Percentiles rank a stretch among this genome's conserved stretches.
Evolutionary conservation across 2,329 filamentous ascomycete species (phyloP).

Genomic region (Calonectria pauciramosa): DNA sequence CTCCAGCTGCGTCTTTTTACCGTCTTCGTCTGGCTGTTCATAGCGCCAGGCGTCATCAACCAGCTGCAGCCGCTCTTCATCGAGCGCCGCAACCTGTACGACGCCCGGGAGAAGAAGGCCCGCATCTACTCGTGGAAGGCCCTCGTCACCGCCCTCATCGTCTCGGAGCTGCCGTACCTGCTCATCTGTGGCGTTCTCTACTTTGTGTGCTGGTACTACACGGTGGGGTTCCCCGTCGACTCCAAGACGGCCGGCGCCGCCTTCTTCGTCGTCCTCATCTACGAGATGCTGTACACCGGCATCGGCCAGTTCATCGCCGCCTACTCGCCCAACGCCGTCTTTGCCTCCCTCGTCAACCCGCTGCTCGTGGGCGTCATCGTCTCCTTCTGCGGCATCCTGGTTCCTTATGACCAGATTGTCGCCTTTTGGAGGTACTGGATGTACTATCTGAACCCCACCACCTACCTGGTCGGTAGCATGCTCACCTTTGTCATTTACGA

Average conservation of each 20-base stretch:
- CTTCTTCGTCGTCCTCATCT: constrained; percentile 69
- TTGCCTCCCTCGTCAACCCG: constrained; percentile 70
- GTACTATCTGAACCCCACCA: constrained; percentile 73
- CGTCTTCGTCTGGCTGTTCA: constrained; percentile 74
- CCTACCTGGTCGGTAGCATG: constrained; percentile 71
- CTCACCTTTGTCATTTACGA: constrained; percentile 66
- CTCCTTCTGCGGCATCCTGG: constrained; percentile 81
- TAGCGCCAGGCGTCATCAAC: constrained; percentile 69
- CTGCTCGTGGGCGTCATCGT: constrained; percentile 70
- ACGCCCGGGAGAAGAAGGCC: constrained; percentile 70
- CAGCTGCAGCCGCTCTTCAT: constrained; percentile 73
- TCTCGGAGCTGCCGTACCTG: constrained; percentile 63
- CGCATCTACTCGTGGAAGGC: constrained; percentile 73
- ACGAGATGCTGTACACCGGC: constrained; percentile 71
- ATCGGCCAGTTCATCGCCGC: constrained; percentile 75
- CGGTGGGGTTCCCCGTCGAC: constrained; percentile 63
- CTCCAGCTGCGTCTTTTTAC: constrained; percentile 71
- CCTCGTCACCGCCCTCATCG: constrained; percentile 67
- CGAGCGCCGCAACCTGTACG: constrained; percentile 68
- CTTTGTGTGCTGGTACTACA: constrained; percentile 70
- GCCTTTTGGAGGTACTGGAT: constrained; percentile 79
- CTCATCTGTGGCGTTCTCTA: constrained; percentile 61
- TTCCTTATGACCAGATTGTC: constrained; percentile 74
- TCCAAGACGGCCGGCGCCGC: constrained; percentile 63
- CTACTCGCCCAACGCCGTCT: constrained; percentile 72